Conservation (phyloP, 257 asterid genomes). For the Solanum gandarillasii region DNA sequence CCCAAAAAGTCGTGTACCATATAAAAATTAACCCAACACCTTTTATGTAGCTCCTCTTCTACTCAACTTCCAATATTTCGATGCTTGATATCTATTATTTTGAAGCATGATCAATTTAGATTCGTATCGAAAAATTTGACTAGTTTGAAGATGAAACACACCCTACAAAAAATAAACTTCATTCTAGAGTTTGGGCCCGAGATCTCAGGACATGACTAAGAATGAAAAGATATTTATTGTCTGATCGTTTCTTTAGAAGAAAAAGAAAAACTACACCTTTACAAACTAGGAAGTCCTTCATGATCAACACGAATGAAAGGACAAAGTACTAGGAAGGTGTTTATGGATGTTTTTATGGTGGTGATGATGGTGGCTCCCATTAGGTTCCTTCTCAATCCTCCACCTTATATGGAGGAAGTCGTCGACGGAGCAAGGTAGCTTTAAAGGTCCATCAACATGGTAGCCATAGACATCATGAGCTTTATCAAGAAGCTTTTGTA, state of each 20-base stretch:
- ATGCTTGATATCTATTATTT: background rate
- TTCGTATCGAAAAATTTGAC: fast-evolving
- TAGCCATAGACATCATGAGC: constrained; percentile 36
- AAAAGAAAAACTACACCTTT: background rate
- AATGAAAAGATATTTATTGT: background rate
- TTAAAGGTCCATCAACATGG: constrained; percentile 23
- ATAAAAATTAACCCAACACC: background rate
- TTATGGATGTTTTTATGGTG: background rate
- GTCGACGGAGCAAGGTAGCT: constrained; percentile 29
- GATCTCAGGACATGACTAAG: background rate
- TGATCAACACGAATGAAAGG: constrained; percentile 20
- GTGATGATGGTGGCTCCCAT: background rate
- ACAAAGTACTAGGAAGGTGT: constrained; percentile 13
- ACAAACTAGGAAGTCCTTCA: background rate
- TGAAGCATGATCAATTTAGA: background rate
- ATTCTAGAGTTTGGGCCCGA: background rate
- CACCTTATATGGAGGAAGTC: constrained; percentile 37
- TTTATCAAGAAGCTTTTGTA: constrained; percentile 23
- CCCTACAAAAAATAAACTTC: background rate
- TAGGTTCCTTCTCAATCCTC: constrained; percentile 28
- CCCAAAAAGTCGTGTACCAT: background rate
- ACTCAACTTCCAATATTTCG: background rate
- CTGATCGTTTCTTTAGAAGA: background rate
- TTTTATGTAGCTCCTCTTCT: background rate
- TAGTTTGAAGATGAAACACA: background rate